phyloP scores from a whole-genome alignment of 2,329 filamentous ascomycete species.

The Pyrenophora seminiperda region DNA sequence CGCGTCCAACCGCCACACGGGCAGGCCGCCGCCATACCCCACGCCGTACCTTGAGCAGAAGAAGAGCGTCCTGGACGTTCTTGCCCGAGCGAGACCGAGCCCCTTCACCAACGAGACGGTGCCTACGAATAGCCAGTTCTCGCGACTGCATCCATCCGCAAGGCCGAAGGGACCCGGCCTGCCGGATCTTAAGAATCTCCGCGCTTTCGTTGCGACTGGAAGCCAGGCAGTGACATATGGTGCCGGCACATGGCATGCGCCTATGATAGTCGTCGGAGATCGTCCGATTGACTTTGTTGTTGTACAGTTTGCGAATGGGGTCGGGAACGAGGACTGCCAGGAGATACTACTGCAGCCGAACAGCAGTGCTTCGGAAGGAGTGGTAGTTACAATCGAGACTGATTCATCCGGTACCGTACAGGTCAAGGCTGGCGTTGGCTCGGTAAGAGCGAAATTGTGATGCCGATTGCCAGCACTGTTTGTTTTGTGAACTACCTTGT shows the following conservation, averaged over 20 bases:
- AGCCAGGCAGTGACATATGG: constrained; percentile 90
- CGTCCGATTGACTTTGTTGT: constrained; percentile 78
- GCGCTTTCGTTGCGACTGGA: constrained; percentile 78
- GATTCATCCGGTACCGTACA: constrained; percentile 41
- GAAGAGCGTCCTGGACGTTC: constrained; percentile 46
- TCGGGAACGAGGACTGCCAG: constrained; percentile 84
- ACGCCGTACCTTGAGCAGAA: constrained; percentile 38
- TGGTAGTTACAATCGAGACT: constrained; percentile 43
- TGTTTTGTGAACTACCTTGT: neutral
- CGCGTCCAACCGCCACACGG: constrained; percentile 34
- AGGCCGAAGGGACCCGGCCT: constrained; percentile 59
- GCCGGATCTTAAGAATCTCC: constrained; percentile 72
- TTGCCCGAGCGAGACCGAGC: constrained; percentile 49
- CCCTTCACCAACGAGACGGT: constrained; percentile 59
- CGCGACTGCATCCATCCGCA: constrained; percentile 38
- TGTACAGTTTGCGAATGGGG: constrained; percentile 84
- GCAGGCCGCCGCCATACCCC: constrained; percentile 51
- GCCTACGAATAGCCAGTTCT: constrained; percentile 39
- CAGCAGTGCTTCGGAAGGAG: constrained; percentile 36
- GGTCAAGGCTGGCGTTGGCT: constrained; percentile 43
- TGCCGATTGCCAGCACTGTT: neutral
- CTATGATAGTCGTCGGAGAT: constrained; percentile 84
- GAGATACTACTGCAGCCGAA: constrained; percentile 61
- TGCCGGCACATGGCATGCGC: constrained; percentile 92
- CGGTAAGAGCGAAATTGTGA: constrained; percentile 39